phyloP scores from a whole-genome alignment of 495 filamentous ascomycete genomes.

The Penicillium robsamsonii region DNA sequence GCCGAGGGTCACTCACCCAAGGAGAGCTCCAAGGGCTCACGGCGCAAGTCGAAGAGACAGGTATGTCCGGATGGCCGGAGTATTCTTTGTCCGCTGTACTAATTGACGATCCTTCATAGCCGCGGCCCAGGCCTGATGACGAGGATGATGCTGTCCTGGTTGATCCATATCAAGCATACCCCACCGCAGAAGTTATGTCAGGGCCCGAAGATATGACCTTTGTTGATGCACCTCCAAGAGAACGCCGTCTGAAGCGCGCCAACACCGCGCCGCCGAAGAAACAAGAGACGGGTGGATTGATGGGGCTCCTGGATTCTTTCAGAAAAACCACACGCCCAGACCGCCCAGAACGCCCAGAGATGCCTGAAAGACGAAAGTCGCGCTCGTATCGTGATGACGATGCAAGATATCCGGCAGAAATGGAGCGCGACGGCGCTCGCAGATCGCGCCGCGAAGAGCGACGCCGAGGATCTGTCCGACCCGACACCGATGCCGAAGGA shows the following conservation, averaged over 20 bases:
- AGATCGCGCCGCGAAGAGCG: conserved; percentile 44
- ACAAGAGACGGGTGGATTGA: conserved; percentile 44
- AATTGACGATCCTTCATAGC: conserved; percentile 19
- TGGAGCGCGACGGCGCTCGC: conserved; percentile 44
- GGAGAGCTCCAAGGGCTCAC: conserved; percentile 36
- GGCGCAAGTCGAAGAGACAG: conserved; percentile 38
- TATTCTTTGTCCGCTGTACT: neutral
- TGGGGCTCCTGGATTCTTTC: conserved; percentile 49
- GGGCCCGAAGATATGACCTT: conserved; percentile 65
- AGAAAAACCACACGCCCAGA: conserved; percentile 40
- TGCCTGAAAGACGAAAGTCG: conserved; percentile 41
- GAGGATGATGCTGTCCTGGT: conserved; percentile 50
- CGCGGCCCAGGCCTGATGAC: conserved; percentile 29
- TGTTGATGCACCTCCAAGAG: conserved; percentile 68
- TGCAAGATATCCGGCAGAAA: conserved; percentile 32
- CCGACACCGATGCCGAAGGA: conserved; percentile 46
- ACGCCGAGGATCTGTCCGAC: conserved; percentile 38
- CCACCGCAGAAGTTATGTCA: conserved; percentile 37
- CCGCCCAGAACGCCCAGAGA: conserved; percentile 37
- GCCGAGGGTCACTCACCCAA: conserved; percentile 43
- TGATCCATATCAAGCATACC: conserved; percentile 41
- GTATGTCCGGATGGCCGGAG: conserved; percentile 21
- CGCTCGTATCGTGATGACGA: conserved; percentile 43
- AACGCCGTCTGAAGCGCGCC: conserved; percentile 53
- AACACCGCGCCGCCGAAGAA: conserved; percentile 44